These are phyloP conservation scores for Apiotrichum laibachii DNA, from an alignment of 1,284 basidiomycete species.

Conservation along the genomic window DNA sequence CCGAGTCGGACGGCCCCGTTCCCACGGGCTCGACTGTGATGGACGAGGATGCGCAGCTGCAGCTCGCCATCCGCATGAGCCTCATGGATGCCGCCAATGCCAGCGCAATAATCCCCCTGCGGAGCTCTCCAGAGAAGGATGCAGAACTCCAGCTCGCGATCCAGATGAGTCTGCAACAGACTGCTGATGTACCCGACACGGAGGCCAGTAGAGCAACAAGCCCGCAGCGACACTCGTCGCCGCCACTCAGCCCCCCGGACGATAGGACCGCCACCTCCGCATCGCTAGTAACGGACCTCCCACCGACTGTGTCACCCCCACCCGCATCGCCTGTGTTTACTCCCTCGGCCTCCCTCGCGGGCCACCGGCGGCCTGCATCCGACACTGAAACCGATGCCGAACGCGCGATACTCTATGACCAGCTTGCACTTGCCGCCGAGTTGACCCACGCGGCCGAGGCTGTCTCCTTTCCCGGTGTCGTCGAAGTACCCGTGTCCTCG, in stretches of 20 bases:
- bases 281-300: background rate
- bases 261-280: no score
- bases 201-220: no score
- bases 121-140: background rate
- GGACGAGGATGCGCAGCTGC: constrained; percentile 27
- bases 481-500: constrained; percentile 1
- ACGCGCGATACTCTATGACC: constrained; percentile 37
- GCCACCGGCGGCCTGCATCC: constrained; percentile 1
- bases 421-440: constrained; percentile 52
- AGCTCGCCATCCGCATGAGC: constrained; percentile 32
- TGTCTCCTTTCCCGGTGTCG: background rate
- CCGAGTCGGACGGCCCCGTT: background rate
- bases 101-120: no score
- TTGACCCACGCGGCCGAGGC: constrained; percentile 25
- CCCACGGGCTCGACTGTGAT: background rate
- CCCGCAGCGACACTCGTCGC: no score
- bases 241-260: no score
- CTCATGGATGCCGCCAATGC: constrained; percentile 1
- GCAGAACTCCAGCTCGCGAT: background rate
- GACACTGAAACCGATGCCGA: constrained; percentile 25
- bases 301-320: background rate
- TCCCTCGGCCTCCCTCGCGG: background rate
- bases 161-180: background rate
- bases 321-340: no score
- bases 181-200: background rate